Evolutionary conservation across 768 basidiomycete species (phyloP), one percentile per base, ranked within the genome.

Genomic region (Termitomyces sp.): DNA sequence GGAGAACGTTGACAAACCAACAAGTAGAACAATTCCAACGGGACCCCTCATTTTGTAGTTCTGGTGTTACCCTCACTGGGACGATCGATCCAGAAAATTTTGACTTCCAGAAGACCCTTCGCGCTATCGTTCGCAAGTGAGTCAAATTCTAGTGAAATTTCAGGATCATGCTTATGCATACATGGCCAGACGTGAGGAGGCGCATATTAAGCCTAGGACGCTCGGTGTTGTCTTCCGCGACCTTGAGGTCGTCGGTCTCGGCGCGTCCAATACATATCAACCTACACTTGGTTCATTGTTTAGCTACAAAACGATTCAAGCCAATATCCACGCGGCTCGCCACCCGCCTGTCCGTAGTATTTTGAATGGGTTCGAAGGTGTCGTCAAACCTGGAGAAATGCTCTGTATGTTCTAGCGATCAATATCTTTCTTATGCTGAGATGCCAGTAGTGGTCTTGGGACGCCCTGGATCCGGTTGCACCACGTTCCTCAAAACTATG

Each of bases 391-490:
- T 0, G 86, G 87, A 16, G 84, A 91, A 71, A 90, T 92, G 89
- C 77, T 89, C 73, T 75, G 91, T 85, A 67, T 60, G 89, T 82
- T 14, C 8, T 5, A 5, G 38, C 9, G 12, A 7, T 31, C 34
- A 41, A 42, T 19, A 17, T 23, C 6, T 32, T 27, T 17, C 7
- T 23, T 27, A 29, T 49, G 44, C 34, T 45, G 19, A 21, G 19
- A 31, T 43, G 25, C 19, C 46, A 5, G 7, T 17, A 89, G 89
- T 95, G 25, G 92, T 95, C 11, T 80, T 95, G 23, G 93, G 93
- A 34, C 80, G 90, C 27, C 93, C 93, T 1, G 89, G 89, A n/a
- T 84, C 90, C 0, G 93, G 94, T 3, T 95, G 93, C 68, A 85
- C 82, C 29, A 92, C 95, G 0, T 78, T 97, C 49, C 81, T 97